Base-by-base conservation (phyloP, 768 basidiomycete genomes). In the Neoboletus magnificus region DNA sequence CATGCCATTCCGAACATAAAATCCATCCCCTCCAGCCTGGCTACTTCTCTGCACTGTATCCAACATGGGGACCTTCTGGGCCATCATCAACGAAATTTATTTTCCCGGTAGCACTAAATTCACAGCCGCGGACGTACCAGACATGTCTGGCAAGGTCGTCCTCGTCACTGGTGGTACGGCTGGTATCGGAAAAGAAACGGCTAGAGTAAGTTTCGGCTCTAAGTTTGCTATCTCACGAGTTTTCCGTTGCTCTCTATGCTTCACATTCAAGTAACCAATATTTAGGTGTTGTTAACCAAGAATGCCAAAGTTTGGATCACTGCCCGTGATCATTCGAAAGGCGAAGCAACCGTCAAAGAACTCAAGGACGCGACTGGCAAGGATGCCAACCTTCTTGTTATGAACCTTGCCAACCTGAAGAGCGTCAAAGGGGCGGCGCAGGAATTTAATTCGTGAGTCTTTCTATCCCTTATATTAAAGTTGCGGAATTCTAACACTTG, bases 141-240 rank as follows among this genome's bases (percentile, higher is more conserved):
- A 75, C 59, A 66, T 76, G 57, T 54, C 67, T 13, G 71, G 72
- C 27, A 76, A 71, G 57, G 72, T 73, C 25, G 62, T 69, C 47
- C 62, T 76, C 27, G 65, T 83, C 18, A 82, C 71, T 0, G 82
- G 82, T 5, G 78, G 69, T 1, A 82, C 79, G 52, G 68, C 76
- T 4, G 81, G 81, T 4, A 73, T 82, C 25, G 81, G 82, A 1
- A 80, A 79, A 50, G 77, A 79, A 56, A 80, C 77, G 4, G 77
- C 67, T 15, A 61, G 68, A 37, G 67, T 61, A 16, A 36, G 58
- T 44, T 20, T n/a, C n/a, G n/a, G n/a, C 8, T 29, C n/a, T 30
- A 32, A 22, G 7, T 2, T 32, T 15, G 5, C n/a, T 7, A 18
- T 8, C 27, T 33, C 30, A 6, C 16, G 12, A 20, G 22, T 22